Base-by-base conservation (phyloP, 495 filamentous ascomycete species). In the Parathielavia hyrcaniae region DNA sequence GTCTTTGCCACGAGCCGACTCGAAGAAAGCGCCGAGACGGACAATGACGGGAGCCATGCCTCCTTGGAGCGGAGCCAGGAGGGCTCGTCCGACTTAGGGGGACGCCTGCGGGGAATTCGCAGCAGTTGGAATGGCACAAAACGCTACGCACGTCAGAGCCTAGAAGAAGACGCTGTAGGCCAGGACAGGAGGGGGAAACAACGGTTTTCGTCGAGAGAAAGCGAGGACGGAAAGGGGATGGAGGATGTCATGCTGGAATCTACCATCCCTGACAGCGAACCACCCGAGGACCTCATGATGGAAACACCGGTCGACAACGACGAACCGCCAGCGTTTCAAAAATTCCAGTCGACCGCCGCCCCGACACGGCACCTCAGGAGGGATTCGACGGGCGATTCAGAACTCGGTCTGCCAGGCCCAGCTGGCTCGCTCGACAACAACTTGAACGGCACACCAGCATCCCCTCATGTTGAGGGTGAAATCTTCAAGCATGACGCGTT, bases 161-260 rank as follows among this genome's bases (percentile, higher is more conserved):
- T 39, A 46, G 58, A 65, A 35, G 62, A 69, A 50, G 59, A 67
- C 49, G 64, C 55, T 23, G 81, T 79, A 78, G 73, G 73, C 50
- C 78, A 77, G 51, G 73, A 79, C 48, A 49, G 38, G 20, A 50
- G 69, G 71, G 61, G 65, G 60, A 45, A 67, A 63, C 59, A 68
- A 64, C 63, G 67, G 52, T 46, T 51, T 40, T 34, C 46, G 11
- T 65, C 63, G 16, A 59, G 58, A 64, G 72, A 67, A 36, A 84
- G 80, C 61, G 80, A 77, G 53, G 85, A 81, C 67, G 75, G 76
- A 16, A 85, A 81, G 68, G 85, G 79, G 16, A 85, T 98, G 79
- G 90, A 92, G 12, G 95, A 98, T 72, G 79, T 98, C 41, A 88
- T 89, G 19, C 78, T 98, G 32, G 89, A 95, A 41, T 83, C 80